Conservation (phyloP, 176 grass and related monocot genomes). For the Triticum aestivum region DNA sequence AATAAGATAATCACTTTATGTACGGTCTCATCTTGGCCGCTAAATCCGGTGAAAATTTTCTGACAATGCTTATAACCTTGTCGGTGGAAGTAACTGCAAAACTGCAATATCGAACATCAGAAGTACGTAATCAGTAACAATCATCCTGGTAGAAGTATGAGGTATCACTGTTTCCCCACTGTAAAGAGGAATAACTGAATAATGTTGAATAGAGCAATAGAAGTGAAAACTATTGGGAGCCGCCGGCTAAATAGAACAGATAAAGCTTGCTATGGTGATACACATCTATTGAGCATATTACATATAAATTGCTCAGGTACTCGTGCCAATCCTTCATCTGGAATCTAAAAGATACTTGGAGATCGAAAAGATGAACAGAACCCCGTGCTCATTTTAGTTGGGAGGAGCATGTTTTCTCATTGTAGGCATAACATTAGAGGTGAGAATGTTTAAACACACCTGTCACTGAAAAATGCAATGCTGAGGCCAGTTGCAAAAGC, state of each 20-base stretch:
- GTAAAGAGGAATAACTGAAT: background rate
- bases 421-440: too few relatives aligned
- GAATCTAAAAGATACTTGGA: too few relatives aligned
- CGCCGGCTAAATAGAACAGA: too few relatives aligned
- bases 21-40: conserved; percentile 89
- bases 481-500: conserved; percentile 75
- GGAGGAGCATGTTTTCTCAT: background rate
- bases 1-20: conserved; percentile 48
- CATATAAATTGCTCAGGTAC: too few relatives aligned
- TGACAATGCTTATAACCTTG: conserved; percentile 72
- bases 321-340: too few relatives aligned
- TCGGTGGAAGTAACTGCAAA: conserved; percentile 81
- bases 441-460: conserved; percentile 27
- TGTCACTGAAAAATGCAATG: conserved; percentile 88
- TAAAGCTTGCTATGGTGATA: too few relatives aligned
- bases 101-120: conserved; percentile 35
- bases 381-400: background rate
- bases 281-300: too few relatives aligned
- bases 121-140: background rate
- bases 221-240: conserved; percentile 33
- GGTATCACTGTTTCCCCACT: background rate
- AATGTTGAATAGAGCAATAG: background rate
- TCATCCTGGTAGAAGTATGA: background rate
- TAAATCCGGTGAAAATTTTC: conserved; percentile 85
- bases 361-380: background rate